These are phyloP conservation scores for Fusarium compactum DNA, from an alignment of 2,329 filamentous ascomycete species.

Conservation along the genomic window DNA sequence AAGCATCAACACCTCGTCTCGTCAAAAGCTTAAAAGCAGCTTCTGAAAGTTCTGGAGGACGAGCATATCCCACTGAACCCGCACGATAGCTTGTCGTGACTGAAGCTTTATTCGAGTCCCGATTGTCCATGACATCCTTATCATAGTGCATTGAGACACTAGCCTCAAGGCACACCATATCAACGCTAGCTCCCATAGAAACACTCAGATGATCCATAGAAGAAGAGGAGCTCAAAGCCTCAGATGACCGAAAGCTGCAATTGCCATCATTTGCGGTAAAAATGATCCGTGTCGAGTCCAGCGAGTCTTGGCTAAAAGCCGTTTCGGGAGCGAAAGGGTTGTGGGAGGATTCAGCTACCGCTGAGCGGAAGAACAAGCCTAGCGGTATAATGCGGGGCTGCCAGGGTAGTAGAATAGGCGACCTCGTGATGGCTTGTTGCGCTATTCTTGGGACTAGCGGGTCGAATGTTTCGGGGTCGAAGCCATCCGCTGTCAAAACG, in stretches of 20 bases:
- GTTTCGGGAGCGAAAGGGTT: neutral
- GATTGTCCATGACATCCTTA: neutral
- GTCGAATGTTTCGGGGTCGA: neutral
- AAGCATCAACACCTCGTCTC: neutral
- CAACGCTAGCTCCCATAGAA: neutral
- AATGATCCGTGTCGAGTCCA: neutral
- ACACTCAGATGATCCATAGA: constrained; percentile 1
- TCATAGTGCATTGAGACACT: constrained; percentile 4
- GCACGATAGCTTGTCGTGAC: constrained; percentile 4
- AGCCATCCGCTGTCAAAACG: too few species aligned
- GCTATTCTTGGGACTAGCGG: neutral
- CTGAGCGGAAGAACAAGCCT: neutral
- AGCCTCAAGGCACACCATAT: neutral
- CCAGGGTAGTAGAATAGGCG: neutral
- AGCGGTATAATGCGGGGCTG: neutral
- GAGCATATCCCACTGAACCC: neutral
- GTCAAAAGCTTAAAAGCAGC: neutral
- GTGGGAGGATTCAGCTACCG: neutral
- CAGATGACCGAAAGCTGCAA: neutral
- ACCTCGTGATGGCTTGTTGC: neutral
- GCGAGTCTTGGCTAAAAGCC: neutral
- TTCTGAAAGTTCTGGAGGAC: neutral
- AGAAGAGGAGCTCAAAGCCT: neutral
- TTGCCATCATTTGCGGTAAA: neutral
- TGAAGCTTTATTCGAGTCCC: neutral